A percentile compares a stretch with the other conserved stretches of the same genome.
Conservation (phyloP, 108 stramenopile species). For the Seminavis robusta region DNA sequence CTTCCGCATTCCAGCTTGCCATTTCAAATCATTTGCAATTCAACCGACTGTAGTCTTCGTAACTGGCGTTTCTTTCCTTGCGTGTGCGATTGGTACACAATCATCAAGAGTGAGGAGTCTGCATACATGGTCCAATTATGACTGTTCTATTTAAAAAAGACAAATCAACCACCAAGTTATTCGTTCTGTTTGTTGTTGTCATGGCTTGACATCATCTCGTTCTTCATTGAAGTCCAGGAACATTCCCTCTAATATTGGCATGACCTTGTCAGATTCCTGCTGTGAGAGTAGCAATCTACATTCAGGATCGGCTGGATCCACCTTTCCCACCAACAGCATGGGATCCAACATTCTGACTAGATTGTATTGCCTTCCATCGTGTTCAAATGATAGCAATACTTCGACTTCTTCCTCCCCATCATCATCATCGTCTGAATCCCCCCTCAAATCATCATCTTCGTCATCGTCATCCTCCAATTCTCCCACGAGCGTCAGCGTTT, state of each 20-base stretch:
- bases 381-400: slow-evolving; percentile 78
- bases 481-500: slow-evolving; percentile 83
- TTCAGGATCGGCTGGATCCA: slow-evolving; percentile 46
- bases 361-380: slow-evolving; percentile 67
- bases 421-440: slow-evolving; percentile 42
- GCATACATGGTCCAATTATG: too few relatives aligned
- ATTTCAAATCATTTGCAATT: too few relatives aligned
- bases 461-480: slow-evolving; percentile 62
- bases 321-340: slow-evolving; percentile 84
- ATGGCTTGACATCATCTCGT: slow-evolving; percentile 12
- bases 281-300: slow-evolving; percentile 68
- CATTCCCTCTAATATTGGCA: slow-evolving; percentile 74
- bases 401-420: slow-evolving; percentile 83
- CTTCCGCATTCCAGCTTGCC: too few relatives aligned
- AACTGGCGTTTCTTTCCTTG: too few relatives aligned
- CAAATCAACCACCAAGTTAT: too few relatives aligned
- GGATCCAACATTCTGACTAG: slow-evolving; percentile 82
- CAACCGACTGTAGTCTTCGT: too few relatives aligned
- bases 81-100: too few relatives aligned
- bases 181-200: neutral
- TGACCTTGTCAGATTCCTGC: slow-evolving; percentile 75
- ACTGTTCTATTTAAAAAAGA: too few relatives aligned
- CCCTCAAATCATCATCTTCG: slow-evolving; percentile 58
- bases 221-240: slow-evolving; percentile 72
- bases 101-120: too few relatives aligned